These are phyloP conservation scores for Passalora sequoiae DNA, from an alignment of 2,329 filamentous ascomycete species.

Conservation along the genomic window DNA sequence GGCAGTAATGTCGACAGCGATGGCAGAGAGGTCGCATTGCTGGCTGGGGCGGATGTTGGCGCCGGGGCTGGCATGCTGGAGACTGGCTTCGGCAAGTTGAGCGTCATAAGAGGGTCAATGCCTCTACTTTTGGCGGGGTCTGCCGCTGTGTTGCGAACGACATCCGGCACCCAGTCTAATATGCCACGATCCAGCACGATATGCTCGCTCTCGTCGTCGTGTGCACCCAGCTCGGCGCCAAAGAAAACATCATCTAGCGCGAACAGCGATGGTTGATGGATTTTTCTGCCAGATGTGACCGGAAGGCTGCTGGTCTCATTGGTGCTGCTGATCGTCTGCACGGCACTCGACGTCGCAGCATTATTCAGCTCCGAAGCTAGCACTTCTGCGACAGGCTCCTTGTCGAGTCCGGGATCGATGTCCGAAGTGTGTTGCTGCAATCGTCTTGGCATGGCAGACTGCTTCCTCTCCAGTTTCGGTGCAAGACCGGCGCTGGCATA, in stretches of 20 bases:
- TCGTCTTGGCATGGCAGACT: background rate
- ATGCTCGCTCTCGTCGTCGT: slow-evolving; percentile 25
- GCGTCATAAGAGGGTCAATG: slow-evolving; percentile 26
- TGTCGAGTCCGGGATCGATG: background rate
- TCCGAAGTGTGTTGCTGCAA: background rate
- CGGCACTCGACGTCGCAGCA: background rate
- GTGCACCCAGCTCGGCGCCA: slow-evolving; percentile 18
- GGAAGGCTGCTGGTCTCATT: background rate
- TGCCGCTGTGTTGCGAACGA: slow-evolving; percentile 3
- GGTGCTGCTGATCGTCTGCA: background rate
- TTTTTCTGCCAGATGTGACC: slow-evolving; percentile 1
- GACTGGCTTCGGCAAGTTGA: slow-evolving; percentile 24
- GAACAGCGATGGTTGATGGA: slow-evolving; percentile 19
- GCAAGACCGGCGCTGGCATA: slow-evolving; percentile 49
- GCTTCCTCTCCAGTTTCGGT: slow-evolving; percentile 32
- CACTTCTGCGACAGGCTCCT: background rate
- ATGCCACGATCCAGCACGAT: slow-evolving; percentile 35
- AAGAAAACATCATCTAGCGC: slow-evolving; percentile 30
- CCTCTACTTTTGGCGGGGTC: slow-evolving; percentile 11
- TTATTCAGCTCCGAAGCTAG: too few species aligned
- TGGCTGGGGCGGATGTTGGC: slow-evolving; percentile 20
- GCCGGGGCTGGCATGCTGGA: slow-evolving; percentile 2
- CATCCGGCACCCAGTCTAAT: slow-evolving; percentile 29
- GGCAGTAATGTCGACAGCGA: slow-evolving; percentile 10
- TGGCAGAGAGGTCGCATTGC: slow-evolving; percentile 13